Evolutionary conservation across 106 monocot species (phyloP).

Genomic region (Iris macrosiphon): DNA sequence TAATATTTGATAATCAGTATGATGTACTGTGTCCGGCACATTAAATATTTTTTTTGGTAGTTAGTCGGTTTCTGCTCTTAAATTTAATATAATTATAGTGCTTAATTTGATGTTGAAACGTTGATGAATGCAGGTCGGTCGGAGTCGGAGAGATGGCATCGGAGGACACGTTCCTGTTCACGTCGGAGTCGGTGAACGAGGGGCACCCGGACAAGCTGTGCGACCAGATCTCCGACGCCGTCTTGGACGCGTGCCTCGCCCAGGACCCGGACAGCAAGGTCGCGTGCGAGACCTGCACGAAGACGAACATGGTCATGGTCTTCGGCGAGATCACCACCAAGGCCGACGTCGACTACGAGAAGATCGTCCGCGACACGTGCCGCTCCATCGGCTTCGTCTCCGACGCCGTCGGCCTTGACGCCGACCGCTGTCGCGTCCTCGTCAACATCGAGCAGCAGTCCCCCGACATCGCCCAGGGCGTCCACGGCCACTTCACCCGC

Average conservation of each 20-base stretch:
- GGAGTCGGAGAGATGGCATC: too few species aligned
- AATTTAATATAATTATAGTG: too few species aligned
- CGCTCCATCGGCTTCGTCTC: constrained; percentile 13
- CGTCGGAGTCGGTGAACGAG: constrained; percentile 20
- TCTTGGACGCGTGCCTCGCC: constrained; percentile 14
- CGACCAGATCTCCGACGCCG: constrained; percentile 17
- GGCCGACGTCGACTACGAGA: constrained; percentile 14
- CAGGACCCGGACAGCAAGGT: constrained; percentile 21
- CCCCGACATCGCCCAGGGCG: constrained; percentile 17
- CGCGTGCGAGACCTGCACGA: constrained; percentile 19
- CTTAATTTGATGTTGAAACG: too few species aligned
- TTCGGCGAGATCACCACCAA: constrained; percentile 23
- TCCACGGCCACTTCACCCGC: constrained; percentile 16
- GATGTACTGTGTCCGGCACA: too few species aligned
- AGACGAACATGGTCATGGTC: constrained; percentile 23
- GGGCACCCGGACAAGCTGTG: constrained; percentile 18
- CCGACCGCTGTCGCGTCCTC: constrained; percentile 10
- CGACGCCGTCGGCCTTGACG: constrained; percentile 15
- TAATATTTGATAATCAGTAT: too few species aligned
- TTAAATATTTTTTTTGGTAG: too few species aligned
- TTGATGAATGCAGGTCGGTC: too few species aligned
- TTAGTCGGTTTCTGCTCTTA: too few species aligned
- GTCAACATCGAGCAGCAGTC: constrained; percentile 15
- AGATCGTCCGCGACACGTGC: constrained; percentile 18
- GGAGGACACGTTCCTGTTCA: constrained; percentile 21